Evolutionary conservation across 768 basidiomycete species (phyloP).

Genomic region (Saitozyma sp.): DNA sequence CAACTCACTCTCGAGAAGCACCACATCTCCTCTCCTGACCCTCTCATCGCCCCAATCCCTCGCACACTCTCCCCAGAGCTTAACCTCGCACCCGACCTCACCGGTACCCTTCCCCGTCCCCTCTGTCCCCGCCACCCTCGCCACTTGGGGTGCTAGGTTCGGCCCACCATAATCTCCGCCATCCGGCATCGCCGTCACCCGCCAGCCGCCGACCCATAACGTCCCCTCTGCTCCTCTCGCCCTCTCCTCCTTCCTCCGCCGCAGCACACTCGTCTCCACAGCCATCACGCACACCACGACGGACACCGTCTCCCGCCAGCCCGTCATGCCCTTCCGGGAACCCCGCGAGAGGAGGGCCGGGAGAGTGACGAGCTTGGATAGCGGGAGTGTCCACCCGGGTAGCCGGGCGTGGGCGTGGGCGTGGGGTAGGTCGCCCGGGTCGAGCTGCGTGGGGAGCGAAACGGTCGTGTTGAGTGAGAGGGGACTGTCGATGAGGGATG

Average conservation of each 20-base stretch:
- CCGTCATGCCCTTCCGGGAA: neutral
- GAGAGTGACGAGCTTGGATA: conserved; percentile 29
- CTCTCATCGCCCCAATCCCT: conserved; percentile 29
- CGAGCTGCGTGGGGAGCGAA: conserved; percentile 20
- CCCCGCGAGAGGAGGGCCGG: conserved; percentile 1
- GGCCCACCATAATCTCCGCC: conserved; percentile 1
- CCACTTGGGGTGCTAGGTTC: neutral
- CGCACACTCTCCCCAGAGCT: conserved; percentile 40
- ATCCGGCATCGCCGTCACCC: conserved; percentile 16
- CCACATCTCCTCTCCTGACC: conserved; percentile 39
- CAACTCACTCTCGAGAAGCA: conserved; percentile 41
- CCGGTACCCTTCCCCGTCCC: neutral
- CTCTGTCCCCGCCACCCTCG: neutral
- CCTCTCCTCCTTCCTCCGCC: conserved; percentile 34
- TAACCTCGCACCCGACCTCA: conserved; percentile 22
- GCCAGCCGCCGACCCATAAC: conserved; percentile 37
- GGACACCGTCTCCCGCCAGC: conserved; percentile 12
- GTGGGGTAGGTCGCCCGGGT: no score
- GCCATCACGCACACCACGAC: conserved; percentile 37
- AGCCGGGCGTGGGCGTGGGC: conserved; percentile 16
- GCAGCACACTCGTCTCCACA: conserved; percentile 23
- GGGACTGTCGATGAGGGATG: conserved; percentile 13
- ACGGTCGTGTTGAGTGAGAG: conserved; percentile 37
- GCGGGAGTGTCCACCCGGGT: conserved; percentile 38
- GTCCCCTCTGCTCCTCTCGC: conserved; percentile 22